Evolutionary conservation across 2,329 filamentous ascomycete species (phyloP).

Genomic region (Thelonectria olida): DNA sequence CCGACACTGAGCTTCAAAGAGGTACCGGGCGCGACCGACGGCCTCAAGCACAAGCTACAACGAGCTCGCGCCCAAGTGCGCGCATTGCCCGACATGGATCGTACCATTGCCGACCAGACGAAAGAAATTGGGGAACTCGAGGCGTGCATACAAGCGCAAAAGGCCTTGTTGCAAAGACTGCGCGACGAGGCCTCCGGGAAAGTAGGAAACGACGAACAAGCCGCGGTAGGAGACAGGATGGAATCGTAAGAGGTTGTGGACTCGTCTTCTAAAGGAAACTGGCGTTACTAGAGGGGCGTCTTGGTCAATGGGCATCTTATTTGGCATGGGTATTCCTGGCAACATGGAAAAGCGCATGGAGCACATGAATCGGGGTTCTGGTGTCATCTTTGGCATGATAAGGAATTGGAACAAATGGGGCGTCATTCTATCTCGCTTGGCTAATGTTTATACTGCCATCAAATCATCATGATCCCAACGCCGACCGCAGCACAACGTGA

Average conservation of each 20-base stretch:
- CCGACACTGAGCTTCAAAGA: constrained; percentile 70
- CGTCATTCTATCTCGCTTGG: constrained; percentile 22
- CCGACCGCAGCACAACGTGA: constrained; percentile 8
- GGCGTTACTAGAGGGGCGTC: constrained; percentile 10
- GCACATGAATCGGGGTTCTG: constrained; percentile 26
- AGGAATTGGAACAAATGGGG: constrained; percentile 10
- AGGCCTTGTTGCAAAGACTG: constrained; percentile 63
- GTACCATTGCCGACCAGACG: constrained; percentile 74
- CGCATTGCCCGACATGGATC: constrained; percentile 74
- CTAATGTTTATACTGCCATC: constrained; percentile 21
- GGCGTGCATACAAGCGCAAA: constrained; percentile 69
- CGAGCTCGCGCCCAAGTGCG: constrained; percentile 75
- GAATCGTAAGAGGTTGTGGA: constrained; percentile 44
- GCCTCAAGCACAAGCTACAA: constrained; percentile 84
- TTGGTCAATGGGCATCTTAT: not conserved
- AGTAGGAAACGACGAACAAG: constrained; percentile 42
- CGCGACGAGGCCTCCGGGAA: constrained; percentile 54
- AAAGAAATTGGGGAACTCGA: constrained; percentile 75
- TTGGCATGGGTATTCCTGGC: not conserved
- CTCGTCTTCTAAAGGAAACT: not conserved
- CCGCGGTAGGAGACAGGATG: constrained; percentile 49
- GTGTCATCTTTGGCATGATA: constrained; percentile 4
- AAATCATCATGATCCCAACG: constrained; percentile 5
- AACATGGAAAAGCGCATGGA: constrained; percentile 1
- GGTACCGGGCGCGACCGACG: constrained; percentile 79